Evolutionary conservation across 768 basidiomycete genomes (phyloP), one percentile per base, ranked within the genome.

Genomic region (Hydnomerulius pinastri): DNA sequence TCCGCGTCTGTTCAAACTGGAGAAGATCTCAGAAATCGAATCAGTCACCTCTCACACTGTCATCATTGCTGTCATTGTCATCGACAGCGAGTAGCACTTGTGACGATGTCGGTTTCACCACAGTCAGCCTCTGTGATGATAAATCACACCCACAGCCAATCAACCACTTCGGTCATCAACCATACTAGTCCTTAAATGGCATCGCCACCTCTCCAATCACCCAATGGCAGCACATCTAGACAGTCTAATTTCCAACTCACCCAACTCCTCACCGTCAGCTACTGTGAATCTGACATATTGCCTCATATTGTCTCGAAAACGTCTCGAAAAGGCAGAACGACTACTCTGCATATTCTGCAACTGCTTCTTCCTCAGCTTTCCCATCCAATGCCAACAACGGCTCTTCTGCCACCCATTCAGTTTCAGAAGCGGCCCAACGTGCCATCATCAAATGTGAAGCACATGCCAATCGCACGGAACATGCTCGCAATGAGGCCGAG

Each of bases 241-340:
- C 64, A 67, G 23, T 74, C 76, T 15, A 73, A 81, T 56, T 69
- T 81, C 1, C 76, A 79, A 49, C 81, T 87, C 59, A 83, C 85
- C 12, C 57, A 71, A 6, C 75, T 86, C 41, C 81, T 87, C 61
- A 61, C 78, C 5, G 70, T 75, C 30, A 73, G 79, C 39, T 80
- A 80, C 58, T 70, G 70, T 56, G 83, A 86, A 38, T 62, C 68
- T 29, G 85, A 86, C 10, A 11, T 45, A 18, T 75, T 86, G 40
- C 50, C 78, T 86, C 54, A 50, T 59, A 2, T 15, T 54, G 0
- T 51, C 68, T 0, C 63, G 66, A 27, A 76, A 73, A 46, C 76
- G 82, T 40, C 78, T 79, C 0, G 83, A 84, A 36, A 75, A 78
- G 54, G 74, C 78, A 0, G 86, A 86, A 43, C 72, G 78, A 1